Percentiles rank a stretch among this genome's conserved stretches.
Conservation (phyloP, 2,329 filamentous ascomycete genomes). For the Calonectria crousiana region DNA sequence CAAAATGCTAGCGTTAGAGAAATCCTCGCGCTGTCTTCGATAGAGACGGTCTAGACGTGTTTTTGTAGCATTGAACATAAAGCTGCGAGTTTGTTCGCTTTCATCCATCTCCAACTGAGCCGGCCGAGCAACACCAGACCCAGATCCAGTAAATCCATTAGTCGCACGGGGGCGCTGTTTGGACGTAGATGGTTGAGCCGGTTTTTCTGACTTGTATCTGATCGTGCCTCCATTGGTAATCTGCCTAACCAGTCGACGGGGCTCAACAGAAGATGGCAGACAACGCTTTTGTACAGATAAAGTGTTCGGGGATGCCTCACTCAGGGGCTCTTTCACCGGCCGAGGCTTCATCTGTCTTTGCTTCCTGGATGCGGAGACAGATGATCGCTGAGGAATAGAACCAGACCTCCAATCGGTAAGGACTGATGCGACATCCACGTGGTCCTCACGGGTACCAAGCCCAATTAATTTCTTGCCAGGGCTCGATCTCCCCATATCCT, state of each 20-base stretch:
- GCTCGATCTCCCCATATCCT: conserved; percentile 65
- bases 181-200: neutral
- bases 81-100: conserved; percentile 46
- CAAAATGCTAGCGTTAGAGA: conserved; percentile 33
- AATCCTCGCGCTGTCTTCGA: conserved; percentile 51
- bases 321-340: conserved; percentile 29
- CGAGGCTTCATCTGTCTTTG: conserved; percentile 23
- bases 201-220: conserved; percentile 37
- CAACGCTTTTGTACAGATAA: conserved; percentile 9
- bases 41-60: conserved; percentile 68
- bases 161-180: conserved; percentile 18
- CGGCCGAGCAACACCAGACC: conserved; percentile 52
- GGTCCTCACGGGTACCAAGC: conserved; percentile 71
- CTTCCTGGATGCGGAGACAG: conserved; percentile 45
- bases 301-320: conserved; percentile 42
- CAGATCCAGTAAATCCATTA: conserved; percentile 19
- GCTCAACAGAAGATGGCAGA: conserved; percentile 6
- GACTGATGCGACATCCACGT: conserved; percentile 66
- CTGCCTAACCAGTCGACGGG: conserved; percentile 48
- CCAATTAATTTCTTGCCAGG: conserved; percentile 69
- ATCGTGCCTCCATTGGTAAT: conserved; percentile 43
- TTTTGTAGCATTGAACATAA: conserved; percentile 64
- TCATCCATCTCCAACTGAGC: conserved; percentile 69
- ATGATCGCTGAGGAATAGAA: conserved; percentile 58
- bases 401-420: conserved; percentile 69